Evolutionary conservation across 139 green algal genomes (phyloP).

Genomic region (Trebouxia sp.): DNA sequence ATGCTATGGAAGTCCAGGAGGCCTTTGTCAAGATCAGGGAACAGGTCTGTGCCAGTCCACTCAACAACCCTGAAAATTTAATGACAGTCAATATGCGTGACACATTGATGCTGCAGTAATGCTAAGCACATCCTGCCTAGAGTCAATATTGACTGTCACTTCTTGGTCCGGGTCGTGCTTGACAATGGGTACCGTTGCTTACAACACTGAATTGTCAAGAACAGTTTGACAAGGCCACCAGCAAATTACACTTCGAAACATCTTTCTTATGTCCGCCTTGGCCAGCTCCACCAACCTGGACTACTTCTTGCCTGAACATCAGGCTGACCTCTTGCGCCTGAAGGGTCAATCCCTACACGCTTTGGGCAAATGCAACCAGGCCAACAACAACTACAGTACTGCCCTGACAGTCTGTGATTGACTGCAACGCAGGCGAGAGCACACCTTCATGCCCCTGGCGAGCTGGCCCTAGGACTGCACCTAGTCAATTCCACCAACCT

Average conservation of each 20-base stretch:
- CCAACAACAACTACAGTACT: constrained; percentile 77
- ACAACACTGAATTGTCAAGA: too few relatives aligned
- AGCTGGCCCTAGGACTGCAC: constrained; percentile 81
- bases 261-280: too few relatives aligned
- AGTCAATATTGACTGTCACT: not conserved
- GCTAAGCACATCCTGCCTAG: not conserved
- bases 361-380: constrained; percentile 39
- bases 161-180: too few relatives aligned
- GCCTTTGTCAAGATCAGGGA: constrained; percentile 97
- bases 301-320: constrained; percentile 84
- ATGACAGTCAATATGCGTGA: not conserved
- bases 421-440: not conserved
- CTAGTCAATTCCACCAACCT: constrained; percentile 94
- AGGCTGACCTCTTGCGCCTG: constrained; percentile 92
- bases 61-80: not conserved
- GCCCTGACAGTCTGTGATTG: constrained; percentile 69
- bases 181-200: too few relatives aligned
- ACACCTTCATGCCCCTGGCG: constrained; percentile 36
- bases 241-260: too few relatives aligned
- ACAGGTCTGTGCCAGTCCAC: too few relatives aligned
- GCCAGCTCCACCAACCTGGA: constrained; percentile 94
- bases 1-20: constrained; percentile 98
- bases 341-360: constrained; percentile 67
- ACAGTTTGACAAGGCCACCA: too few relatives aligned
- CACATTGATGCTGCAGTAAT: not conserved